Conservation (phyloP, 2,329 filamentous ascomycete genomes). For the Penicillium sp. region DNA sequence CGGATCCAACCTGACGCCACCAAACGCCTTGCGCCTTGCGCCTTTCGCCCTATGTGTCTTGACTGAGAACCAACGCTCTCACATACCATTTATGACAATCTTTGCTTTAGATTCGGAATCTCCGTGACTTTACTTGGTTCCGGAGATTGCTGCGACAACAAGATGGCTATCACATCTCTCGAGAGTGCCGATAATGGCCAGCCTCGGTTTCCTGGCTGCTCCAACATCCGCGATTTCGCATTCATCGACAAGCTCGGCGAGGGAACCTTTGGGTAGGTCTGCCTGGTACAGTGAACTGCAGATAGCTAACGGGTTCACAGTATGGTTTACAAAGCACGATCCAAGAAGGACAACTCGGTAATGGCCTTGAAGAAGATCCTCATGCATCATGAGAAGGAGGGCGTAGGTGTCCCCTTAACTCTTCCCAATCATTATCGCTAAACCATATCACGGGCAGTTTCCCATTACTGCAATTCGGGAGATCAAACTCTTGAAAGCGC, state of each 20-base stretch:
- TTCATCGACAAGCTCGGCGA: constrained; percentile 65
- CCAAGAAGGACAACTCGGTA: constrained; percentile 65
- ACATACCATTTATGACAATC: neutral
- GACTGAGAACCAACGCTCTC: neutral
- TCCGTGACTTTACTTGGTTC: neutral
- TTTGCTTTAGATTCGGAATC: neutral
- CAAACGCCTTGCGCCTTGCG: neutral
- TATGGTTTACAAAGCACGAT: constrained; percentile 86
- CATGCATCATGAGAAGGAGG: constrained; percentile 99
- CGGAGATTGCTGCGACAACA: constrained; percentile 4
- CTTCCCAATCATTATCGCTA: neutral
- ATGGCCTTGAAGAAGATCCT: constrained; percentile 97
- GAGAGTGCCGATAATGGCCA: constrained; percentile 46
- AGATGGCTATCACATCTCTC: constrained; percentile 39
- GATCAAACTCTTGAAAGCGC: constrained; percentile 92
- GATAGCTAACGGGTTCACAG: constrained; percentile 39
- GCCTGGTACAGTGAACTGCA: neutral
- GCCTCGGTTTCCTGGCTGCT: constrained; percentile 74
- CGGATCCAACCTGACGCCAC: neutral
- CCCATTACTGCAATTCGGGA: constrained; percentile 97
- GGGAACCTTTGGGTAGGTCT: constrained; percentile 79
- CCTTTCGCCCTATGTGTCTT: neutral
- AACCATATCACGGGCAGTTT: constrained; percentile 51
- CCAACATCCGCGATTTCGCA: constrained; percentile 45
- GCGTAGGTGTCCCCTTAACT: constrained; percentile 49